These are phyloP conservation scores for Aspergillus brunneoviolaceus DNA, from an alignment of 2,329 filamentous ascomycete species.

Conservation along the genomic window DNA sequence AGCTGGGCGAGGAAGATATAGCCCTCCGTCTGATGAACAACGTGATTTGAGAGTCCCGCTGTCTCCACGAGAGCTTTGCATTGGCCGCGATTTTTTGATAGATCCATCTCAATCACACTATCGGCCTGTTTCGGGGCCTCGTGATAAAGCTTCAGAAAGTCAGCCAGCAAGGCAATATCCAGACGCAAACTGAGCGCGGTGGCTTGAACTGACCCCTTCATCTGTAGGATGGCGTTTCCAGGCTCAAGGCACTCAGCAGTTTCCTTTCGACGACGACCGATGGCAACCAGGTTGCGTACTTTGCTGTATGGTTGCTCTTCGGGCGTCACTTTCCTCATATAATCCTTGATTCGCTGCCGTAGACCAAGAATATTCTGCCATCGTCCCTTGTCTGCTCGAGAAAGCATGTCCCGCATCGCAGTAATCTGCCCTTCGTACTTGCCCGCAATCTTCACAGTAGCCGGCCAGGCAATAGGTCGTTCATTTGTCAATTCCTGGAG, in stretches of 20 bases:
- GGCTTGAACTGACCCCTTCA: constrained; percentile 44
- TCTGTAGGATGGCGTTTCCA: constrained; percentile 35
- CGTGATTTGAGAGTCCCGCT: constrained; percentile 37
- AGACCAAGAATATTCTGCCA: constrained; percentile 29
- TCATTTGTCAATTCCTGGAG: constrained; percentile 23
- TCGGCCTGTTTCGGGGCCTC: neutral
- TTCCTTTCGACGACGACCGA: constrained; percentile 29
- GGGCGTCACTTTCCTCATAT: constrained; percentile 32
- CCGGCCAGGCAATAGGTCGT: neutral
- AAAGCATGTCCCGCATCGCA: too few species aligned
- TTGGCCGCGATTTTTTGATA: constrained; percentile 38
- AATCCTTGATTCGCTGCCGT: constrained; percentile 30
- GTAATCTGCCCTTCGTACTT: constrained; percentile 20
- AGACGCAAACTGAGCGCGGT: constrained; percentile 49
- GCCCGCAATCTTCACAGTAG: constrained; percentile 12
- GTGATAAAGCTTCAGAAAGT: constrained; percentile 36
- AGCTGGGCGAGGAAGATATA: constrained; percentile 53
- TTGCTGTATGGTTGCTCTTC: constrained; percentile 42
- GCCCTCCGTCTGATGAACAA: constrained; percentile 51
- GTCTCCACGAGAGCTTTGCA: constrained; percentile 44
- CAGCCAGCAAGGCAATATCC: constrained; percentile 50
- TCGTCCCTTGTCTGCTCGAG: neutral
- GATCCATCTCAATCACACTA: constrained; percentile 21
- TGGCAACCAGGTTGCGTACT: constrained; percentile 37
- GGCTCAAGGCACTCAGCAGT: constrained; percentile 24